A percentile compares a stretch with the other conserved stretches of the same genome.
Conservation (phyloP, 1,284 basidiomycete species). For the Puccinia triticina region DNA sequence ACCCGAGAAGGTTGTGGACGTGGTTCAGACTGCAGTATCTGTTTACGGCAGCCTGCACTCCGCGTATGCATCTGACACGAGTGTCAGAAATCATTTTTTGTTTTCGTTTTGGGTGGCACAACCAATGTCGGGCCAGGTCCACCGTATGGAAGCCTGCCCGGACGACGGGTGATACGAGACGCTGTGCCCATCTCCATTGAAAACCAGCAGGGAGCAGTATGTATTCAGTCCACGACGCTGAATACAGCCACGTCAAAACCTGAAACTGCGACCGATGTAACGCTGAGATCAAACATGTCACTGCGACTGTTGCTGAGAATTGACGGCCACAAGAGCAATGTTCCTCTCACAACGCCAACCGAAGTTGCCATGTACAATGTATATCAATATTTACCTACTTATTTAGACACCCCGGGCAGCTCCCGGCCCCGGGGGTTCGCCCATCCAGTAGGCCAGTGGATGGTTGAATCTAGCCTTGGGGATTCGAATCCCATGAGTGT, state of each 20-base stretch:
- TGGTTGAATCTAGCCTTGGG: too few species aligned
- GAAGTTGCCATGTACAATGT: too few species aligned
- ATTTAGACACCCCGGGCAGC: neutral
- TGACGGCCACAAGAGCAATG: neutral
- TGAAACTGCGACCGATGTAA: neutral
- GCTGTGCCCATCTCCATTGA: neutral
- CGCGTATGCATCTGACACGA: too few species aligned
- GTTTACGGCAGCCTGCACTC: too few species aligned
- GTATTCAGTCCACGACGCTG: neutral
- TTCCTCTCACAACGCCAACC: neutral
- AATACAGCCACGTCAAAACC: neutral
- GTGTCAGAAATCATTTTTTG: too few species aligned
- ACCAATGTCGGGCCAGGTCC: too few species aligned
- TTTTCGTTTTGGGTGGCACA: too few species aligned
- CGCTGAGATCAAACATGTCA: neutral
- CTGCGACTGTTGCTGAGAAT: constrained; percentile 8
- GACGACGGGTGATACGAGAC: neutral
- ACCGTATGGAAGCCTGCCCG: neutral
- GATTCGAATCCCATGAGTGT: neutral
- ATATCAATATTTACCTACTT: too few species aligned
- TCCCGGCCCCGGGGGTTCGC: neutral
- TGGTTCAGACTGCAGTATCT: too few species aligned
- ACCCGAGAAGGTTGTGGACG: too few species aligned
- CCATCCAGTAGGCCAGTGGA: neutral
- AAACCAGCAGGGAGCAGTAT: neutral